Evolutionary conservation across 148 eudicot species (phyloP).

Genomic region (Persicaria maculosa): DNA sequence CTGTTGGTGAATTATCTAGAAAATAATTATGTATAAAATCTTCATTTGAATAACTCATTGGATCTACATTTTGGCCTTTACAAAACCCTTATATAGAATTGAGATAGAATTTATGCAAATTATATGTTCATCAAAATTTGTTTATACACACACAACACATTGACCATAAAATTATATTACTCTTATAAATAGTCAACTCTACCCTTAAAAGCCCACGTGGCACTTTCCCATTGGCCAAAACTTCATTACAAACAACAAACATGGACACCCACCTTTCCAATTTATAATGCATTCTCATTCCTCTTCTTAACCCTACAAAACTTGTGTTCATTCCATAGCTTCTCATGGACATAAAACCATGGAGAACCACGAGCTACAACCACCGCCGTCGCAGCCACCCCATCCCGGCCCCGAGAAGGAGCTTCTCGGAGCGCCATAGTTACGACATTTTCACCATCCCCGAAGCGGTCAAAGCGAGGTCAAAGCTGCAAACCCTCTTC

Average conservation of each 20-base stretch:
- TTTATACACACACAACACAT: no score
- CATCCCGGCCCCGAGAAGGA: neutral
- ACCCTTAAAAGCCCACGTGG: neutral
- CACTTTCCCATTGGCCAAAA: neutral
- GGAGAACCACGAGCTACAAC: neutral
- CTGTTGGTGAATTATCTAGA: no score
- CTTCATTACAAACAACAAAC: neutral
- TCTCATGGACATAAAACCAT: slow-evolving; percentile 10
- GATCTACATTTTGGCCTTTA: no score
- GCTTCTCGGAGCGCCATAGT: neutral
- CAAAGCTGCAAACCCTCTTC: neutral
- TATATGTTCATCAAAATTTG: no score
- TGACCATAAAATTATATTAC: neutral
- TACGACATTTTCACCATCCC: neutral
- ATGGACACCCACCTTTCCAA: neutral
- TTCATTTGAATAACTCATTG: no score
- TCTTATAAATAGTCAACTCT: neutral
- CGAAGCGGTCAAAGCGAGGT: slow-evolving; percentile 6
- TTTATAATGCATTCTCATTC: neutral
- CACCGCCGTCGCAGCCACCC: neutral
- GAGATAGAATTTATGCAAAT: no score
- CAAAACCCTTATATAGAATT: no score
- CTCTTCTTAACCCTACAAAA: neutral
- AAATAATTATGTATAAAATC: no score
- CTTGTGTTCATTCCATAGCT: neutral